Evolutionary conservation across 108 stramenopile species (phyloP).

Genomic region (Licmophora abbreviata): DNA sequence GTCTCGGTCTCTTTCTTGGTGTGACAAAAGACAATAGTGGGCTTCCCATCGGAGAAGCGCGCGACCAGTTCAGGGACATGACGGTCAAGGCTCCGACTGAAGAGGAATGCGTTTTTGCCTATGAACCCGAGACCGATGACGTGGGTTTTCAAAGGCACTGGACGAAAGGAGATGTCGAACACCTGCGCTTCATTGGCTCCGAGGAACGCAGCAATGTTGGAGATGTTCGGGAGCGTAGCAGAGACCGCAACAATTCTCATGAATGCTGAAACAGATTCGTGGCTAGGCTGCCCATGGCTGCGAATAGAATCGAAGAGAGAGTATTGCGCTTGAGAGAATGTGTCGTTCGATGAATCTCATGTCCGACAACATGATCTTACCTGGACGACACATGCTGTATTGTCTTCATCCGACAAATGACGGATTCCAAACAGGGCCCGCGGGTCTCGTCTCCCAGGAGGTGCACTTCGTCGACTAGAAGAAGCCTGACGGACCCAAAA

Average conservation of each 20-base stretch:
- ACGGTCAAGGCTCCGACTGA: constrained; percentile 70
- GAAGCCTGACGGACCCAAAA: constrained; percentile 82
- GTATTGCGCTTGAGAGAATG: neutral
- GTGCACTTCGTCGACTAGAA: constrained; percentile 93
- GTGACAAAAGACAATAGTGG: constrained; percentile 91
- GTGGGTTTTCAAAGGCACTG: constrained; percentile 79
- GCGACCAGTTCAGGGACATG: constrained; percentile 65
- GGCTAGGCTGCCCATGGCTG: constrained; percentile 49
- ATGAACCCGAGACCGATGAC: constrained; percentile 58
- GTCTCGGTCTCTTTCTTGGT: constrained; percentile 87
- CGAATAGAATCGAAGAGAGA: neutral
- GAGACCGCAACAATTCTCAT: constrained; percentile 89
- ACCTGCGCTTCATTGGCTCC: constrained; percentile 71
- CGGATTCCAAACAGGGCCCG: constrained; percentile 82
- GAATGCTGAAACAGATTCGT: constrained; percentile 47
- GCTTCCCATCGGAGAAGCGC: constrained; percentile 70
- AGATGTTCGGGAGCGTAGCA: constrained; percentile 92
- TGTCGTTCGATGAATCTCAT: neutral
- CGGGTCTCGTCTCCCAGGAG: constrained; percentile 82
- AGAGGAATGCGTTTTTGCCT: constrained; percentile 75
- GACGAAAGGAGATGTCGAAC: constrained; percentile 86
- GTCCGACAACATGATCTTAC: neutral
- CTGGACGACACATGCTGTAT: constrained; percentile 62
- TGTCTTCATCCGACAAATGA: constrained; percentile 87
- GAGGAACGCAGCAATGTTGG: constrained; percentile 82